Evolutionary conservation across 768 basidiomycete genomes (phyloP), one percentile per base, ranked within the genome.

Genomic region (Suillus discolor): DNA sequence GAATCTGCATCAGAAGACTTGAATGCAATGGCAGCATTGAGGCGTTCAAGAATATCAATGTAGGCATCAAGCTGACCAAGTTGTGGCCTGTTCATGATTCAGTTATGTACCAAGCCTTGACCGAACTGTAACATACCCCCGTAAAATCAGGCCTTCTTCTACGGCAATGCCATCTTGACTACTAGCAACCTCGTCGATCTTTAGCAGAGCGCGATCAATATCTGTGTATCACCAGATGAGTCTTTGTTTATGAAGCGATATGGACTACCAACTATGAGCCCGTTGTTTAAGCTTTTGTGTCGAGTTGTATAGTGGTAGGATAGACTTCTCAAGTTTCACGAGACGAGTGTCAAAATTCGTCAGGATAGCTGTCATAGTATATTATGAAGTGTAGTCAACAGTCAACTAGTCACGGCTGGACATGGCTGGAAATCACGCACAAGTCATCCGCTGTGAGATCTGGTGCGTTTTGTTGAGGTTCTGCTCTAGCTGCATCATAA

Each of bases 401-500:
- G 31, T 31, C 31, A 31, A 31, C 31, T 38, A 38, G 36, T 38
- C 11, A 45, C 45, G 20, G 59, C 53, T 55, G 31, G 16, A 65
- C 47, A 16, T 16, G 28, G 13, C 31, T 36, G 51, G 41, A 5
- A 28, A 41, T 31, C 11, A 71, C 90, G 63, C 79, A 94, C 92
- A 86, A 66, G 87, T 93, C 93, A 95, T 94, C 61, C 91, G 83
- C 71, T 91, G 90, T 1, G 93, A 94, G 66, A 93, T 90, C 71
- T 92, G 92, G 25, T 86, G 85, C 0, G 93, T 94, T 78, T 94
- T 94, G 76, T 91, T 88, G 51, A 95, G 80, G 73, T 94, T 94
- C 77, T 94, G 93, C 78, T 95, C 92, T 12, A 95, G 84, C 93
- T 93, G 54, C 28, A 55, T 23, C 8, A 45, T 15, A 20, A 31